Percentiles rank a stretch among this genome's conserved stretches.
Conservation (phyloP, 2,329 filamentous ascomycete species). For the Talaromyces sp. region DNA sequence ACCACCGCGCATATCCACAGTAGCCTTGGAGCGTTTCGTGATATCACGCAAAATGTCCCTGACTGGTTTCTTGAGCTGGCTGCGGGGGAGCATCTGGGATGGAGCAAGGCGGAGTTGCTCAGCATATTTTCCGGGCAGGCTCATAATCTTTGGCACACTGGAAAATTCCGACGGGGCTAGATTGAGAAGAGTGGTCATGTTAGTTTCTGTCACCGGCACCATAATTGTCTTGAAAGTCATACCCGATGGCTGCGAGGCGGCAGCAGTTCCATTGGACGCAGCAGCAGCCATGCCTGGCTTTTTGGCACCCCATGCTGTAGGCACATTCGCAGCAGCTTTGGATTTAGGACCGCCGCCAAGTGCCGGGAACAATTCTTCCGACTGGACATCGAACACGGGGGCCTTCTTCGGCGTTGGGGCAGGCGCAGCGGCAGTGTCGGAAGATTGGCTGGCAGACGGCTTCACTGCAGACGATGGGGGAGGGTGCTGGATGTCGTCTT, state of each 20-base stretch:
- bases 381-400: slow-evolving; percentile 68
- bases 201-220: neutral
- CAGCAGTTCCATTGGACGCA: slow-evolving; percentile 45
- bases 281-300: slow-evolving; percentile 36
- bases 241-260: slow-evolving; percentile 50
- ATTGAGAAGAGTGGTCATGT: slow-evolving; percentile 39
- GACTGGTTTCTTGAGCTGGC: slow-evolving; percentile 77
- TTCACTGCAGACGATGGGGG: slow-evolving; percentile 42
- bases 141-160: slow-evolving; percentile 55
- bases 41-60: slow-evolving; percentile 84
- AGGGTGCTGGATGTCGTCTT: slow-evolving; percentile 63
- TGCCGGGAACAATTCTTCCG: slow-evolving; percentile 89
- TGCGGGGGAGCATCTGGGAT: slow-evolving; percentile 68
- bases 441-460: slow-evolving; percentile 14
- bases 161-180: slow-evolving; percentile 28
- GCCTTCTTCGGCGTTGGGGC: slow-evolving; percentile 33
- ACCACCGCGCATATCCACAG: slow-evolving; percentile 70
- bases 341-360: slow-evolving; percentile 69
- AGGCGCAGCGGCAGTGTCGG: slow-evolving; percentile 5
- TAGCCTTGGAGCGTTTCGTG: slow-evolving; percentile 85
- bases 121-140: slow-evolving; percentile 75
- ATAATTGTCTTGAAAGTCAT: slow-evolving; percentile 28
- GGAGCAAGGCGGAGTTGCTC: slow-evolving; percentile 71
- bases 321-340: slow-evolving; percentile 51
- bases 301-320: slow-evolving; percentile 73